These are phyloP conservation scores for Tuber melanosporum DNA, from an alignment of 495 filamentous ascomycete species.

Conservation along the genomic window DNA sequence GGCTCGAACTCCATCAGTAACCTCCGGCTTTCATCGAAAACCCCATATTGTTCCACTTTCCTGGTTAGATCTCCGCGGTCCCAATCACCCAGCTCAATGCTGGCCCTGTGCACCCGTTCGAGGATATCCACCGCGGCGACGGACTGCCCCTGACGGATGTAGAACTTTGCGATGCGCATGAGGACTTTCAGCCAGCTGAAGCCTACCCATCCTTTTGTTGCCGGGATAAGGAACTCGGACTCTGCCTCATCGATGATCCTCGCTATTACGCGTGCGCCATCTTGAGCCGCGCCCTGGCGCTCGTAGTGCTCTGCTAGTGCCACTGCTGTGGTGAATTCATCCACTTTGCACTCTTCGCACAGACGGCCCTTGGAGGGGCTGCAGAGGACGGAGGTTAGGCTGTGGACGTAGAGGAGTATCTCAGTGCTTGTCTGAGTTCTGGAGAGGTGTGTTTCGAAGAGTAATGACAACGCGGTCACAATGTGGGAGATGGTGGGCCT, in stretches of 20 bases:
- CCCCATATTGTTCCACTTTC: neutral
- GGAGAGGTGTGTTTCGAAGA: neutral
- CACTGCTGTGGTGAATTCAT: neutral
- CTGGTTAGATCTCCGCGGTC: neutral
- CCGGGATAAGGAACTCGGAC: neutral
- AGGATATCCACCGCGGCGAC: neutral
- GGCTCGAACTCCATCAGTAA: neutral
- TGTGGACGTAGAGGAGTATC: neutral
- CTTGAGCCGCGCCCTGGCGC: neutral
- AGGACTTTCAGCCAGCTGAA: neutral
- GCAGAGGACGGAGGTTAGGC: neutral
- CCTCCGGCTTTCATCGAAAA: neutral
- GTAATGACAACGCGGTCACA: neutral
- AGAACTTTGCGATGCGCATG: neutral
- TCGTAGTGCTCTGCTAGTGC: neutral
- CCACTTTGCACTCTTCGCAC: neutral
- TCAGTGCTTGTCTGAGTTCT: neutral
- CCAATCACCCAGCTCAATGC: neutral
- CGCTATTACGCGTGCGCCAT: neutral
- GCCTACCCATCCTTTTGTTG: neutral
- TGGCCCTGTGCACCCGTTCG: conserved; percentile 1
- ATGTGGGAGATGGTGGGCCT: conserved; percentile 1
- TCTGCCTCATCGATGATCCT: neutral
- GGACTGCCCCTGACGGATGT: conserved; percentile 2
- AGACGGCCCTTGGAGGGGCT: neutral